Evolutionary conservation across 129 eudicot genomes (phyloP).

Genomic region (Flaveria trinervia): DNA sequence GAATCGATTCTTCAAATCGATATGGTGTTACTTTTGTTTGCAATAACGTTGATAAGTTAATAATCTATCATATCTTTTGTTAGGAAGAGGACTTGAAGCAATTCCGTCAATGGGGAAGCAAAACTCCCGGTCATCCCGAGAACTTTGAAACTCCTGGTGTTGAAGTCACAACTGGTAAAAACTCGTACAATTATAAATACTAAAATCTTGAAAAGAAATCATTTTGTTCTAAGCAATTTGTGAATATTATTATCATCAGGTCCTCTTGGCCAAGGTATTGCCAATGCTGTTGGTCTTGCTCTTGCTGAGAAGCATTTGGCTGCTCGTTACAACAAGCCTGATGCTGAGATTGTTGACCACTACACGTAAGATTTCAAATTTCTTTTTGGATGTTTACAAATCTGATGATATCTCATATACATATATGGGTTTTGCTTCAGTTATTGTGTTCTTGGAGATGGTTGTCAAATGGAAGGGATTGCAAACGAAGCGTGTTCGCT

Average conservation of each 20-base stretch:
- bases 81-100: conserved; percentile 86
- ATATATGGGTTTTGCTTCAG: conserved; percentile 38
- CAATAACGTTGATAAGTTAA: not conserved
- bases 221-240: conserved; percentile 17
- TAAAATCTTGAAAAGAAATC: not conserved
- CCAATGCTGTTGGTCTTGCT: conserved; percentile 96
- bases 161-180: conserved; percentile 94
- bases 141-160: conserved; percentile 95
- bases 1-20: conserved; percentile 8
- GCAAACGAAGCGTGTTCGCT: conserved; percentile 93
- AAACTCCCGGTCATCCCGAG: conserved; percentile 94
- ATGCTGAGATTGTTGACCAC: conserved; percentile 84
- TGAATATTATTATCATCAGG: conserved; percentile 43
- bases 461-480: conserved; percentile 98
- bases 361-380: conserved; percentile 68
- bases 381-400: not conserved
- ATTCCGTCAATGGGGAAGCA: conserved; percentile 99
- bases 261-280: conserved; percentile 98
- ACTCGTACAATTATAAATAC: not conserved
- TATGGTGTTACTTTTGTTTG: conserved; percentile 1
- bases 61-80: conserved; percentile 9
- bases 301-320: conserved; percentile 98
- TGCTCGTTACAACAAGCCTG: conserved; percentile 92
- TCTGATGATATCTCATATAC: not conserved
- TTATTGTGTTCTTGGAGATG: conserved; percentile 80